A percentile compares a stretch with the other conserved stretches of the same genome.
Conservation (phyloP, 257 asterid genomes). For the Primulina huaijiensis region DNA sequence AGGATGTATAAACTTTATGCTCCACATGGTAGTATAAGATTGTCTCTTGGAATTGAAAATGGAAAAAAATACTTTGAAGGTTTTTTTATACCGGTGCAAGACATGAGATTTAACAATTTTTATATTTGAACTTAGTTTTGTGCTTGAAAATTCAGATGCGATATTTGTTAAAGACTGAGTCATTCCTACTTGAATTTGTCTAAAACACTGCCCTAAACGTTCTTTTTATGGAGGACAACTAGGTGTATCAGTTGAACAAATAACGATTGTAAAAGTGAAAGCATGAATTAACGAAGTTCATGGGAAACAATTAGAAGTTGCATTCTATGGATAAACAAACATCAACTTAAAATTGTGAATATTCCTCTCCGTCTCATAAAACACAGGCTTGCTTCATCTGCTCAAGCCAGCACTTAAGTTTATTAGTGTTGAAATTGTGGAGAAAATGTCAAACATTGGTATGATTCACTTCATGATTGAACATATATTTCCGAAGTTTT, state of each 20-base stretch:
- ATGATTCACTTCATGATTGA: background rate
- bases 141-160: background rate
- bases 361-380: too few relatives aligned
- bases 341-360: too few relatives aligned
- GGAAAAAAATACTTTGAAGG: background rate
- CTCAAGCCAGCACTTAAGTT: background rate
- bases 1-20: background rate
- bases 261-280: background rate
- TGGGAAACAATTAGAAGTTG: background rate
- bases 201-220: background rate
- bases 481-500: background rate
- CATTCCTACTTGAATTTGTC: background rate
- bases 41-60: constrained; percentile 5
- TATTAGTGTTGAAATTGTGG: too few relatives aligned
- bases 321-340: too few relatives aligned
- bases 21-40: background rate
- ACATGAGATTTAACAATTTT: background rate
- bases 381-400: background rate
- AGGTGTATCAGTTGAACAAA: background rate
- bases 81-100: background rate
- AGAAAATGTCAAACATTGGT: background rate
- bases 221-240: background rate
- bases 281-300: background rate
- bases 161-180: background rate
- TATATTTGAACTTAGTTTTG: background rate